Base-by-base conservation (phyloP, 345 rosid genomes). In the Leavenworthia alabamica region DNA sequence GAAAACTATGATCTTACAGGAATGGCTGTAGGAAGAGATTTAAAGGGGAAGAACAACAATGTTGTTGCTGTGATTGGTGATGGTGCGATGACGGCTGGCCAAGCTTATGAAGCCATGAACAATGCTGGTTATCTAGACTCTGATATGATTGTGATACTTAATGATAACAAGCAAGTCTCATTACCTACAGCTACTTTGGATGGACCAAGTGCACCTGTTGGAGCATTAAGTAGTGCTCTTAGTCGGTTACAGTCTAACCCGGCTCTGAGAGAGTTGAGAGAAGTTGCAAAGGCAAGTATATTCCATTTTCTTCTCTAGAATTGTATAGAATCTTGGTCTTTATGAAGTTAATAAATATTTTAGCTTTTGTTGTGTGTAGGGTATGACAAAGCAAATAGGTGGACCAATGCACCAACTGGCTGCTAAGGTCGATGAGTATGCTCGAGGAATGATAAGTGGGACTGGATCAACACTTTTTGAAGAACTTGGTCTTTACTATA, bases 41-140 rank as follows among this genome's bases (percentile, higher is more conserved):
- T 92, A 31, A 86, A 89, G 52, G 97, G 90, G 64, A 77, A 78
- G 57, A 77, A 60, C 42, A 89, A 89, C 78, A 72, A 82, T 27
- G 94, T 92, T 42, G 74, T 89, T 37, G 85, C 94, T 35, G 86
- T 92, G 49, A 92, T 92, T 15, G 97, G 99, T 17, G 99, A 93
- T 58, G 99, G 97, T 51, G 99, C 99, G 17, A 93, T 93, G 99
- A 93, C 99, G 1, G 99, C 99, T 16, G 99, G 99, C n/a, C 97
- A 93, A 56, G 99, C 99, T 71, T 93, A 85, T 57, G 99, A 93
- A 78, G 97, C 99, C 14, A 89, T 93, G 99, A 93, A 93, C 83
- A 93, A 89, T 48, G 94, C 99, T 0, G 99, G 99, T 13, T 93
- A 93, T 76, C 73, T 93, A 23, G 99, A 93, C 68, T 85, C 99